Conservation (phyloP, 1,139 yeast species). For the Lodderomyces metapsilosis region DNA sequence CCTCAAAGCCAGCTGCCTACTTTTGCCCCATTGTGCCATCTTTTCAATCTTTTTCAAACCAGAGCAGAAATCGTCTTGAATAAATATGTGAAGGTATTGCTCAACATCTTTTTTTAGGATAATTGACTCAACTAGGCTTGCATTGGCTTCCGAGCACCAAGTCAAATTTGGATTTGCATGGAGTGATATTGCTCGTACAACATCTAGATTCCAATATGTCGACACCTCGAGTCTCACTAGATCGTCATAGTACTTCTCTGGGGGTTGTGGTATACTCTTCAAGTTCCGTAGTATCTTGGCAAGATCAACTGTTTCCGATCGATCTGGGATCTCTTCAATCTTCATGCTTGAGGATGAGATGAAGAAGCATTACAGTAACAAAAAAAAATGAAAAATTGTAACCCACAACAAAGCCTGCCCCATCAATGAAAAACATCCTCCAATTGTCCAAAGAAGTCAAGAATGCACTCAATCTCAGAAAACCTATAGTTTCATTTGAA, state of each 20-base stretch:
- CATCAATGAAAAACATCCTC: conserved; percentile 3
- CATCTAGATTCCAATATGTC: conserved; percentile 1
- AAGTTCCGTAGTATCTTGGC: neutral
- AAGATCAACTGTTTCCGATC: neutral
- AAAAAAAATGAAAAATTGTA: neutral
- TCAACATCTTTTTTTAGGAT: conserved; percentile 8
- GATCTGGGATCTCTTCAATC: conserved; percentile 6
- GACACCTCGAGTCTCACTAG: neutral
- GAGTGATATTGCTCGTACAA: conserved; percentile 6
- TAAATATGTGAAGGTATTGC: conserved; percentile 8
- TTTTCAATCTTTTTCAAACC: conserved; percentile 6
- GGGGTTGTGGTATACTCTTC: neutral
- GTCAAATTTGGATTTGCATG: conserved; percentile 32
- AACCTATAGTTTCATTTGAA: conserved; percentile 77
- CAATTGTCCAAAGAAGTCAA: conserved; percentile 54
- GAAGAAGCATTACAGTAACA: neutral
- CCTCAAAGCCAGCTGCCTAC: conserved; percentile 7
- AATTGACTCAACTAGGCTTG: conserved; percentile 15
- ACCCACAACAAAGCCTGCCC: neutral
- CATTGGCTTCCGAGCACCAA: conserved; percentile 23
- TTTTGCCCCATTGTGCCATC: conserved; percentile 17
- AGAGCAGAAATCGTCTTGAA: conserved; percentile 9
- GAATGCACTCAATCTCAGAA: conserved; percentile 54
- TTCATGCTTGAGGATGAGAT: neutral
- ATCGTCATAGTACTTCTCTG: neutral